A percentile compares a stretch with the other conserved stretches of the same genome.
Conservation (phyloP, 345 rosid genomes). For the Hevea brasiliensis region DNA sequence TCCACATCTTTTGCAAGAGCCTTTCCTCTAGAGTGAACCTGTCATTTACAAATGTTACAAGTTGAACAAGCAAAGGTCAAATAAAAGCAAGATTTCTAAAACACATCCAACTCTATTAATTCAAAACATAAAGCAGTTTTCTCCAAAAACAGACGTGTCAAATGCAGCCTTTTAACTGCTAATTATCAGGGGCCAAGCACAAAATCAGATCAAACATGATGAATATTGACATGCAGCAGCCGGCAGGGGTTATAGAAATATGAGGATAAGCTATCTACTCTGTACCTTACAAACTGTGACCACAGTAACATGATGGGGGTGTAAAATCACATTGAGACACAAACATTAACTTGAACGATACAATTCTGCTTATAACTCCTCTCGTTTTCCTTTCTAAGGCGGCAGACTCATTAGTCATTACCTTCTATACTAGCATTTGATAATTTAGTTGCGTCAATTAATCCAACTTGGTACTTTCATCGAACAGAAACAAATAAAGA, state of each 20-base stretch:
- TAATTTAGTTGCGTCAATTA: background rate
- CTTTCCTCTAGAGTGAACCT: constrained; percentile 98
- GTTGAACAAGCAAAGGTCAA: background rate
- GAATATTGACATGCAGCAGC: background rate
- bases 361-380: background rate
- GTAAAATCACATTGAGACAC: too few species aligned
- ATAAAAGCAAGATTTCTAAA: background rate
- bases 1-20: constrained; percentile 97
- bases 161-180: background rate
- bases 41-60: background rate
- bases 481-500: background rate
- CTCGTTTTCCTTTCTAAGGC: background rate
- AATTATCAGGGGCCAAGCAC: background rate
- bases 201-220: background rate
- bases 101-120: too few species aligned
- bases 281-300: background rate
- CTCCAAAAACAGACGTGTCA: background rate
- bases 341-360: background rate
- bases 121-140: background rate
- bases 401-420: background rate
- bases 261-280: background rate
- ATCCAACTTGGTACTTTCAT: background rate
- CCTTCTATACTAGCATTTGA: background rate
- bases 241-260: background rate
- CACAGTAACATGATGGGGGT: background rate